A percentile compares a stretch with the other conserved stretches of the same genome.
Conservation (phyloP, 2,329 filamentous ascomycete genomes). For the Colletotrichum sp. region DNA sequence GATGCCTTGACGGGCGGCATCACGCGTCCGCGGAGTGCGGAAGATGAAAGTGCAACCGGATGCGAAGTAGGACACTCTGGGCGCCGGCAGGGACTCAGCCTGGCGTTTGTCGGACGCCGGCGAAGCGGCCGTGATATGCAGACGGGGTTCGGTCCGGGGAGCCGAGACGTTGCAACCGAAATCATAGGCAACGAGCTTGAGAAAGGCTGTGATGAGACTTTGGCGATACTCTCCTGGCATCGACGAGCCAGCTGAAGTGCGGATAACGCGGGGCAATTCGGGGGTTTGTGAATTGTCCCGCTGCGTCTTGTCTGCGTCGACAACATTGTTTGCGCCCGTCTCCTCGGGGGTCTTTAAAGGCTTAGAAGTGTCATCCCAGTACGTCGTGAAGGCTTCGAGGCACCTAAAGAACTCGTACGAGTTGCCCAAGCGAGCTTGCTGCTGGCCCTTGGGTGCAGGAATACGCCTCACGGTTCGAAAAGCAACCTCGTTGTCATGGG, state of each 20-base stretch:
- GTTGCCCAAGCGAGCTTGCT: constrained; percentile 62
- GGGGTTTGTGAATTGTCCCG: neutral
- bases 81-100: constrained; percentile 5
- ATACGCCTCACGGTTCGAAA: constrained; percentile 67
- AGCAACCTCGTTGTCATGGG: constrained; percentile 59
- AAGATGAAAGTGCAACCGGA: constrained; percentile 66
- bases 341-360: constrained; percentile 21
- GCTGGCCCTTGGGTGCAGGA: constrained; percentile 57
- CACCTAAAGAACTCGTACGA: constrained; percentile 71
- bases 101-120: constrained; percentile 22
- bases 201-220: constrained; percentile 60
- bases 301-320: constrained; percentile 19
- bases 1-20: constrained; percentile 62
- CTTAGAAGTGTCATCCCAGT: constrained; percentile 66
- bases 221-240: constrained; percentile 66
- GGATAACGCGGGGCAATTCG: constrained; percentile 24
- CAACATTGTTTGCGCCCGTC: neutral
- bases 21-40: constrained; percentile 63
- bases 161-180: constrained; percentile 67
- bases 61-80: constrained; percentile 59
- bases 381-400: constrained; percentile 62
- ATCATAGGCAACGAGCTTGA: constrained; percentile 70
- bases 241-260: constrained; percentile 54
- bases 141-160: constrained; percentile 62
- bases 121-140: constrained; percentile 54